These are phyloP conservation scores for Phytophthora nicotianae DNA, from an alignment of 352 stramenopile genomes.

Conservation along the genomic window DNA sequence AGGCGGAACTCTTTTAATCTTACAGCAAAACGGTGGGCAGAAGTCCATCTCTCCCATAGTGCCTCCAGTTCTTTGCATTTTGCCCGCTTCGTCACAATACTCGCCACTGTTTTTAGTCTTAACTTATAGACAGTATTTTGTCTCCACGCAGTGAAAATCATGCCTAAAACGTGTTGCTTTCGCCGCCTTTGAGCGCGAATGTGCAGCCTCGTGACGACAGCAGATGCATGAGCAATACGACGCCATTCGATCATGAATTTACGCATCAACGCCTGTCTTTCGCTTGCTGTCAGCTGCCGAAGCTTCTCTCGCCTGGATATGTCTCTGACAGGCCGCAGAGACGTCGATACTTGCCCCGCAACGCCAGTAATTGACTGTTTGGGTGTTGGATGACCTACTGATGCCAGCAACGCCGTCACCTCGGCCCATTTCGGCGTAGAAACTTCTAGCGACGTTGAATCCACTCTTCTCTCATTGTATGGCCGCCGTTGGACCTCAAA, in stretches of 20 bases:
- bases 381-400: conserved; percentile 8
- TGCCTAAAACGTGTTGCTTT: conserved; percentile 7
- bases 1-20: conserved; percentile 12
- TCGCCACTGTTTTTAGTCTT: neutral
- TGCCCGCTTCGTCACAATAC: conserved; percentile 5
- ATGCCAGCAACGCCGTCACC: conserved; percentile 37
- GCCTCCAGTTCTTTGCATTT: neutral
- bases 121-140: neutral
- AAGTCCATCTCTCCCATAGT: conserved; percentile 23
- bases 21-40: neutral
- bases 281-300: neutral
- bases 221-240: conserved; percentile 1
- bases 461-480: neutral
- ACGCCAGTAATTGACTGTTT: conserved; percentile 1
- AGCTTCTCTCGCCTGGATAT: neutral
- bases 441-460: neutral
- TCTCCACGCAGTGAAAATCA: conserved; percentile 20
- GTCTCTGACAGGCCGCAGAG: neutral
- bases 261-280: conserved; percentile 14
- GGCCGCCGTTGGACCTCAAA: conserved; percentile 23
- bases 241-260: conserved; percentile 14
- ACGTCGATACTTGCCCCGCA: neutral
- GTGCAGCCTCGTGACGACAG: conserved; percentile 11
- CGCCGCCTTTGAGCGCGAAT: conserved; percentile 19
- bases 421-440: conserved; percentile 29